phyloP scores from a whole-genome alignment of 139 green algal species.

The Chlamydomonas schloesseri region DNA sequence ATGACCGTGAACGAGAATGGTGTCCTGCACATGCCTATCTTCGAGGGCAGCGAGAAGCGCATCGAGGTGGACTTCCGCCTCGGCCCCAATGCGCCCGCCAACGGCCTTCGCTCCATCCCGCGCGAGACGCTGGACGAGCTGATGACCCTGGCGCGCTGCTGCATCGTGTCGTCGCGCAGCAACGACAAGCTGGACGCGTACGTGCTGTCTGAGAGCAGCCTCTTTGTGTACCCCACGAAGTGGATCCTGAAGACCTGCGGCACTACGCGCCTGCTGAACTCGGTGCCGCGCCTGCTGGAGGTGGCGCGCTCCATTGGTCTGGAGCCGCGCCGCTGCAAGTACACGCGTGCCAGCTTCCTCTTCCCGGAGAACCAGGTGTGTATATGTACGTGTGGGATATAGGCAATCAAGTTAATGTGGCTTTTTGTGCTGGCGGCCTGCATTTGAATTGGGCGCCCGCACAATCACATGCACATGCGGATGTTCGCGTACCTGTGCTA shows the following conservation, averaged over 20 bases:
- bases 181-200: slow-evolving; percentile 95
- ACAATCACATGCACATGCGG: too few relatives aligned
- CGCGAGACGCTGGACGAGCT: slow-evolving; percentile 82
- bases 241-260: slow-evolving; percentile 99
- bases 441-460: too few relatives aligned
- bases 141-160: slow-evolving; percentile 88
- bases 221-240: slow-evolving; percentile 96
- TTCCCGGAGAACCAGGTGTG: slow-evolving; percentile 92
- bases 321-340: slow-evolving; percentile 80
- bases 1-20: not conserved
- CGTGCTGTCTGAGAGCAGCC: slow-evolving; percentile 94
- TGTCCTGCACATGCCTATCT: slow-evolving; percentile 57
- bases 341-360: slow-evolving; percentile 93
- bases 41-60: slow-evolving; percentile 96
- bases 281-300: slow-evolving; percentile 84
- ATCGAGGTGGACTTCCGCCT: slow-evolving; percentile 89
- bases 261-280: slow-evolving; percentile 92
- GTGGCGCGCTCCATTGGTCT: slow-evolving; percentile 75
- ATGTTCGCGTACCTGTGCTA: too few relatives aligned
- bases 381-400: too few relatives aligned
- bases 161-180: slow-evolving; percentile 89
- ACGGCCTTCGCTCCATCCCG: slow-evolving; percentile 79
- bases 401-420: too few relatives aligned
- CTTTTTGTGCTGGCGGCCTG: too few relatives aligned
- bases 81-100: slow-evolving; percentile 33